Conservation (phyloP, 352 stramenopile species). For the Phytopythium oedochilum region DNA sequence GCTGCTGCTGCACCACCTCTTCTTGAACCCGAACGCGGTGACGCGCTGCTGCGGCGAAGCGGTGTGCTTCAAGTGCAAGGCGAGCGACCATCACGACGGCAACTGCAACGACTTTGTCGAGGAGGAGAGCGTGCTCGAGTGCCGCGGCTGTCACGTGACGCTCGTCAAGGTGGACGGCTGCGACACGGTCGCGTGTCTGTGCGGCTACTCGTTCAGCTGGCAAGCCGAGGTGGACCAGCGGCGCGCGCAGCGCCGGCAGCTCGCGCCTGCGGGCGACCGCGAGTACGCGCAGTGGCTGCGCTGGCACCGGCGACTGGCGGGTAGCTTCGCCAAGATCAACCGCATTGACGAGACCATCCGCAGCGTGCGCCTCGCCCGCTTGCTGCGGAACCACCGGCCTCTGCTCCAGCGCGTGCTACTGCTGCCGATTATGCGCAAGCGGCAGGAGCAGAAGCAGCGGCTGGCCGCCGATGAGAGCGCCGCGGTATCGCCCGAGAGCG, state of each 20-base stretch:
- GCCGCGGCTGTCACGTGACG: constrained; percentile 44
- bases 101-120: constrained; percentile 53
- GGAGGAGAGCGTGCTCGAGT: constrained; percentile 47
- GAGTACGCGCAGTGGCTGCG: constrained; percentile 23
- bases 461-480: background rate
- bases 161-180: constrained; percentile 66
- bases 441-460: constrained; percentile 6
- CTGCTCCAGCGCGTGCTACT: constrained; percentile 27
- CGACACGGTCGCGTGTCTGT: constrained; percentile 44
- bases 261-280: constrained; percentile 24
- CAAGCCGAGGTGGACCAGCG: constrained; percentile 38
- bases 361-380: constrained; percentile 19
- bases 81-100: constrained; percentile 32
- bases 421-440: constrained; percentile 12
- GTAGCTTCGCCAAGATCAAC: constrained; percentile 19
- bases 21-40: constrained; percentile 33
- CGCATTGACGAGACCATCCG: constrained; percentile 24
- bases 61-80: constrained; percentile 70
- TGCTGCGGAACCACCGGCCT: constrained; percentile 26
- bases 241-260: constrained; percentile 35
- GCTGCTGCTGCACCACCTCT: constrained; percentile 42
- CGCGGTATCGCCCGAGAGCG: background rate
- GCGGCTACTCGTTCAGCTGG: constrained; percentile 51
- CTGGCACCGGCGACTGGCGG: constrained; percentile 21
- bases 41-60: constrained; percentile 36